Percentiles rank a stretch among this genome's conserved stretches.
These are phyloP conservation scores for Fraxinus sp. DNA, from an alignment of 305 asterid species.

Conservation along the genomic window DNA sequence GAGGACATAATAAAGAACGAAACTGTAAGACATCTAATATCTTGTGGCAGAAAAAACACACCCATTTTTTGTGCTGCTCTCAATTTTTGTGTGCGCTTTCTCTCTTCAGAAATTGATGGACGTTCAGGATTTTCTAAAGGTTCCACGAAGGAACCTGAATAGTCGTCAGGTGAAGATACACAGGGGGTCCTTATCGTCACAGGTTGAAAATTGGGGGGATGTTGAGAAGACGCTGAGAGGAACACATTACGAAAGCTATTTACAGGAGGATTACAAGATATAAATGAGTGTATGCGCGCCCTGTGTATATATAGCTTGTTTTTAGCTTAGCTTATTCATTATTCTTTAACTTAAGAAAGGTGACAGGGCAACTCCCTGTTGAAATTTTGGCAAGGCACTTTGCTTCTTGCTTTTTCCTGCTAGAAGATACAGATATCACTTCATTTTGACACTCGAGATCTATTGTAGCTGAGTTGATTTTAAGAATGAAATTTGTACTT, in stretches of 20 bases:
- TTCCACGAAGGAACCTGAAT: slow-evolving; percentile 54
- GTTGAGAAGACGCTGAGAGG: slow-evolving; percentile 67
- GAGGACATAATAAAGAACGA: slow-evolving; percentile 74
- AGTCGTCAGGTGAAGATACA: slow-evolving; percentile 96
- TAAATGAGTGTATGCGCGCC: slow-evolving; percentile 19
- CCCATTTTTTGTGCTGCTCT: neutral
- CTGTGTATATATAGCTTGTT: slow-evolving; percentile 36
- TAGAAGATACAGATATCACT: neutral
- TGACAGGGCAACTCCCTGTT: slow-evolving; percentile 35
- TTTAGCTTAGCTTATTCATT: slow-evolving; percentile 43
- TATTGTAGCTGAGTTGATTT: neutral
- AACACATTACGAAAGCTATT: slow-evolving; percentile 65
- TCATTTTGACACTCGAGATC: neutral
- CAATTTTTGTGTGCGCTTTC: neutral
- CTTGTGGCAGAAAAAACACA: neutral
- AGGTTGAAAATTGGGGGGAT: slow-evolving; percentile 83
- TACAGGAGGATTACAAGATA: slow-evolving; percentile 59
- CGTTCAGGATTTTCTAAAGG: slow-evolving; percentile 74
- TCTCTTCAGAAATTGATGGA: slow-evolving; percentile 58
- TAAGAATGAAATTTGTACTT: neutral
- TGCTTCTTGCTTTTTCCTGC: neutral
- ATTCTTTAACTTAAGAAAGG: slow-evolving; percentile 45
- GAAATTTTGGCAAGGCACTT: slow-evolving; percentile 37
- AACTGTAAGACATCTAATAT: slow-evolving; percentile 51
- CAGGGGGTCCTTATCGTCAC: slow-evolving; percentile 67